Evolutionary conservation across 179 eudicot genomes (phyloP), one percentile per base, ranked within the genome.

Genomic region (Patellifolia procumbens): DNA sequence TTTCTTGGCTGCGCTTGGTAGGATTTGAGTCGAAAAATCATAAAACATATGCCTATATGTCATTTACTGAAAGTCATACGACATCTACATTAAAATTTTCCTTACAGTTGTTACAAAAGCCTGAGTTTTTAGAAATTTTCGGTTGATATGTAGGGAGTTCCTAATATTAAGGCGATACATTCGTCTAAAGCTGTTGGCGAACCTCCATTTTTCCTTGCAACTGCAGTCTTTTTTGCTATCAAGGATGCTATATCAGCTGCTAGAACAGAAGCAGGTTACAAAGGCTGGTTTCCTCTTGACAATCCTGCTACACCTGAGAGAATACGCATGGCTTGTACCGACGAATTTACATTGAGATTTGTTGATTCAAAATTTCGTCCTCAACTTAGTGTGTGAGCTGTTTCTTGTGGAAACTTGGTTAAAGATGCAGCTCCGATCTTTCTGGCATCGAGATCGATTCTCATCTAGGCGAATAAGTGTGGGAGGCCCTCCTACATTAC

Each of bases 111-210:
- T n/a, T n/a, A n/a, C n/a, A n/a, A 60, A 10, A 11, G 22, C 2
- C 31, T n/a, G 46, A 8, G 42, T 31, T 43, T 32, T 15, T 28
- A 7, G 13, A 16, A 16, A 62, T 65, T 65, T 55, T 72, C 45
- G 35, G 59, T 42, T 42, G 29, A 55, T 76, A 71, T 68, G 81
- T 87, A 95, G 99, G 97, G 81, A 70, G 91, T 91, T 72, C 97
- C 97, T 48, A 95, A 95, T 72, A 82, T 68, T 19, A 95, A 88
- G 79, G 99, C 97, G 46, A 89, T 95, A 80, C 99, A 93, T 84
- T 95, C 98, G 24, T 95, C 99, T 19, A 95, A 95, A 85, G 99
- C 98, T 52, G 98, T 91, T 24, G 99, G 98, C 26, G 99, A 95
- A 73, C 99, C 99, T 73, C 99, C 99, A 24, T 95, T 95, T 76